These are phyloP conservation scores for Chlamydomonas applanata DNA, from an alignment of 139 green algal species.

Conservation along the genomic window DNA sequence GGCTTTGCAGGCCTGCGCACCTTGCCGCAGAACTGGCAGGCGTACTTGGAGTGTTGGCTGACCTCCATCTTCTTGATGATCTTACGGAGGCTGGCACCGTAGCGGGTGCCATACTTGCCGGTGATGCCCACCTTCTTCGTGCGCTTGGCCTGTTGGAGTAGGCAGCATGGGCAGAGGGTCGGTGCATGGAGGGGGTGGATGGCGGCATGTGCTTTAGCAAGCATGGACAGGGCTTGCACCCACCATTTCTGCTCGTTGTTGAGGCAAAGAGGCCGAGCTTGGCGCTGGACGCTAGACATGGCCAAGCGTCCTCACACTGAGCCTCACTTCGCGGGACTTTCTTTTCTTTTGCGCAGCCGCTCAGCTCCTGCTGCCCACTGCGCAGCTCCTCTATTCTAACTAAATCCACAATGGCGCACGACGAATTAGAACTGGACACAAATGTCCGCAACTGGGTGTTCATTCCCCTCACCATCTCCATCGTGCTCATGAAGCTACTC, in stretches of 20 bases:
- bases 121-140: slow-evolving; percentile 99
- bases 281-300: no score
- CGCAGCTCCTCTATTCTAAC: no score
- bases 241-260: no score
- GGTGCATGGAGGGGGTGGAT: no score
- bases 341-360: no score
- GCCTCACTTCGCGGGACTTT: no score
- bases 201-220: no score
- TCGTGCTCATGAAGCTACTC: slow-evolving; percentile 88
- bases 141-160: slow-evolving; percentile 84
- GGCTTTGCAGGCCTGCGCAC: slow-evolving; percentile 31
- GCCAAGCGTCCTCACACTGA: no score
- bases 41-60: slow-evolving; percentile 98
- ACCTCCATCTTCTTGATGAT: slow-evolving; percentile 99
- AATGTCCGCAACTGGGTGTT: slow-evolving; percentile 89
- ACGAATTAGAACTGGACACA: slow-evolving; percentile 69
- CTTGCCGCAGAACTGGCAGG: slow-evolving; percentile 99
- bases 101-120: slow-evolving; percentile 99
- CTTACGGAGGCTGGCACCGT: slow-evolving; percentile 89
- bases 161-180: not conserved
- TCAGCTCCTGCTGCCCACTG: no score
- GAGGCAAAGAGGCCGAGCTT: no score
- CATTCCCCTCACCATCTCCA: slow-evolving; percentile 80
- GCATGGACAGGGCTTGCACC: no score
- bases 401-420: not conserved